phyloP scores from a whole-genome alignment of 805 yeast genomes.

The Saturnispora halmiae region DNA sequence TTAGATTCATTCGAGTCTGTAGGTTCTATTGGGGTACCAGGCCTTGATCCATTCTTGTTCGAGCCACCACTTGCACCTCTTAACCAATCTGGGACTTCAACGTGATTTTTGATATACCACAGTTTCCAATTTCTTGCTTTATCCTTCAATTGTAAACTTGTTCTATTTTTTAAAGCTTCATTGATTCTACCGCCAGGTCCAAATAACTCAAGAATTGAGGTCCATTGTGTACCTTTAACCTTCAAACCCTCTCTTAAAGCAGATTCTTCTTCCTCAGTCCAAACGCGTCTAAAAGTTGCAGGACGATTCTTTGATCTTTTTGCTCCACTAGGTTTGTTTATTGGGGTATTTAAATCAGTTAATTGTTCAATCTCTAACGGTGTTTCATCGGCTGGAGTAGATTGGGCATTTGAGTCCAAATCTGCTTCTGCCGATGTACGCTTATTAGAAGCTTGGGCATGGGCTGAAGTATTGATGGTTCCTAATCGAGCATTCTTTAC shows the following conservation, averaged over 20 bases:
- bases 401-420: neutral
- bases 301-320: constrained; percentile 19
- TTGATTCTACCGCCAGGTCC: constrained; percentile 89
- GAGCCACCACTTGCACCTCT: constrained; percentile 81
- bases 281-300: constrained; percentile 47
- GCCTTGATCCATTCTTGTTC: constrained; percentile 26
- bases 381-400: neutral
- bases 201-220: constrained; percentile 77
- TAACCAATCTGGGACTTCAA: constrained; percentile 73
- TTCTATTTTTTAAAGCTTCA: constrained; percentile 78
- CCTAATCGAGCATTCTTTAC: no score
- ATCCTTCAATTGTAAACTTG: constrained; percentile 88
- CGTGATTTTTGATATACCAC: constrained; percentile 65
- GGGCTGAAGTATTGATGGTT: no score
- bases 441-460: no score
- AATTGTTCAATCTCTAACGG: neutral
- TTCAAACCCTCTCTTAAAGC: constrained; percentile 76
- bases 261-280: constrained; percentile 85
- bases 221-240: constrained; percentile 87
- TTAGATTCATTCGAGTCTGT: neutral
- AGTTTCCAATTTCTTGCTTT: constrained; percentile 95
- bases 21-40: neutral
- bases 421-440: constrained; percentile 7
- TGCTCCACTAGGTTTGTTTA: constrained; percentile 4
- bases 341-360: neutral